Base-by-base conservation (phyloP, 192 early-diverging fungal species). In the Coemansia pectinata region DNA sequence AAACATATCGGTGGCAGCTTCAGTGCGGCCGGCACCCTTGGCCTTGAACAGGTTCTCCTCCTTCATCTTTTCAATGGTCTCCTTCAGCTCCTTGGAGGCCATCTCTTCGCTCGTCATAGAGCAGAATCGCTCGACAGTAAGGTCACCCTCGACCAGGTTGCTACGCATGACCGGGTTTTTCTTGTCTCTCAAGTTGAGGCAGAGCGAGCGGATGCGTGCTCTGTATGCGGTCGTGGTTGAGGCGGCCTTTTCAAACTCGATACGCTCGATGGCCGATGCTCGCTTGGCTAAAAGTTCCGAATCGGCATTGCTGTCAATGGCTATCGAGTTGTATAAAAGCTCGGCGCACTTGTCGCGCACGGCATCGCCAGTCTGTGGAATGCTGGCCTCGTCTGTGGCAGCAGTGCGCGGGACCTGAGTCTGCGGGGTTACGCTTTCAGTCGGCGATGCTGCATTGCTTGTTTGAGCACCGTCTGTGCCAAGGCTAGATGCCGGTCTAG, bases 1-100 rank as follows among this genome's bases (percentile, higher is more conserved):
- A 86, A 98, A 98, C 87, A 90, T 89, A 72, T 96, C 93, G 1
- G 96, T 99, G 70, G 90, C 94, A 6, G 94, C 94, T 60, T 90
- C 85, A 42, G 79, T 78, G 23, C 87, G 87, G 29, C 81, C 87
- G 5, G 94, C 94, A 23, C 91, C 89, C 63, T 90, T 85, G 29
- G 96, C 94, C 52, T 90, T 86, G 53, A 91, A 90, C 62, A 96
- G 77, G 62, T 88, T 90, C 45, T 91, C 80, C 65, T 92, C 83
- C 53, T 90, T 83, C 31, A 95, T 89, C 60, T 86, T 86, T 39
- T 89, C 82, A 47, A 93, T 88, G 17, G 87, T 85, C 21, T 87
- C 84, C 77, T 91, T 91, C 11, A 86, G 86, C 63, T 96, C 91
- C 62, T 94, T 91, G 1, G 94, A 93, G 36, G 94, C 95, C 94